Evolutionary conservation across 2,329 filamentous ascomycete genomes (phyloP), one percentile per base, ranked within the genome.

Genomic region (Stagonosporopsis tanaceti): DNA sequence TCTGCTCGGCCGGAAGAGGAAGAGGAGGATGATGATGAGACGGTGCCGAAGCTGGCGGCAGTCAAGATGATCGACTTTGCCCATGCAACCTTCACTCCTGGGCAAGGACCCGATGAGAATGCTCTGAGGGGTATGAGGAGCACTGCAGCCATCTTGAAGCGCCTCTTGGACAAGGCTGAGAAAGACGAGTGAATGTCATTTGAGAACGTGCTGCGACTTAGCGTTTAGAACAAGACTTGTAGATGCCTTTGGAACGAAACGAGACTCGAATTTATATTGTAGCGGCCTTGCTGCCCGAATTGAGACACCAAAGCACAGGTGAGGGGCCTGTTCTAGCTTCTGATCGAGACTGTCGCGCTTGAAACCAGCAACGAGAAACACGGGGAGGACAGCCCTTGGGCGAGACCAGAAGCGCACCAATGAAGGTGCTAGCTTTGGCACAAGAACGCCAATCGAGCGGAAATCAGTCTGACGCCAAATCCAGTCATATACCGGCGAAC

Each of bases 51-150:
- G 67, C 85, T 96, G 40, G 92, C 89, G 69, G 85, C 87, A 12
- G 82, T 97, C 47, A 95, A 94, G 72, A 83, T 99, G 62, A 99
- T 99, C 67, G 95, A 99, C 76, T 99, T 99, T 82, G 95, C 95
- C 1, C 95, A 99, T 77, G 95, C 95, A 11, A 79, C 82, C 47
- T 98, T 90, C 88, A 89, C 87, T 1, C 90, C 91, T 0, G 92
- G 92, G 1, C 79, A 89, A 68, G 94, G 94, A 0, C 89, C 90
- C 0, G 95, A 99, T 74, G 89, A 96, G 77, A 98, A 98, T 71
- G 80, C 85, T 14, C 80, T 97, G 30, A 80, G 80, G 34, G 93
- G 93, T 0, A 86, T 97, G 60, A 82, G 87, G 71, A 94, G 84
- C 71, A 79, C 94, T 35, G 82, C 85, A 48, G 82, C 82, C 58